Evolutionary conservation across 1,284 basidiomycete genomes (phyloP), one percentile per base, ranked within the genome.

Genomic region (Lentinus polychrous): DNA sequence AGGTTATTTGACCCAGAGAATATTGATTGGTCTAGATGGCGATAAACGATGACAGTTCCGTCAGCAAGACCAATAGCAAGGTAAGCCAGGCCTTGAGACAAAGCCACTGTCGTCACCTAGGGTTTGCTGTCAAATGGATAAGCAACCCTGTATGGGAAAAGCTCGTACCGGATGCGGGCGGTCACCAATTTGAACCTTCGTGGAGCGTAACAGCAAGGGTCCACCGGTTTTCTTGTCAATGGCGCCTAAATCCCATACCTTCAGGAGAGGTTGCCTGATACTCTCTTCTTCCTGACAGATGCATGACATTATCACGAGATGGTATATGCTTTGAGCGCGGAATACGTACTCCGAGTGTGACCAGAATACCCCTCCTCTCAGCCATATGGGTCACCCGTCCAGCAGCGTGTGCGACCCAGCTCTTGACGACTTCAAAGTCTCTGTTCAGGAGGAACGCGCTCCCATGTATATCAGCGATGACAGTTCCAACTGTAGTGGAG

Each of bases 51-150:
- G 5, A 97, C 93, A 0, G 91, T 91, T n/a, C 95, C 95, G 60
- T 98, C 94, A 1, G 86, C 93, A 8, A 98, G 77, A 7, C 93
- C 95, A 36, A 97, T 78, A 3, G 94, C 88, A 15, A 99, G 79
- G 65, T 94, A 89, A 1, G 88, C 82, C 1, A 97, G 74, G n/a
- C 78, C 78, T 5, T 81, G 70, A 0, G 94, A 90, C 22, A 94
- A 71, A 0, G 94, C 87, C 10, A 96, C 70, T 0, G 86, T 80
- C 3, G 91, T 85, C 2, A 95, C 81, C 88, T 92, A 47, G 3
- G 23, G 34, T 44, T 36, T 36, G 41, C n/a, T n/a, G 44, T 41
- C 51, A 6, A 54, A 41, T 40, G 8, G 10, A n/a, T n/a, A n/a
- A n/a, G n/a, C n/a, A n/a, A n/a, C n/a, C 27, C 10, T 27, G 27